Conservation (phyloP, 2,329 filamentous ascomycete species). For the Rhinocladiella mackenziei region DNA sequence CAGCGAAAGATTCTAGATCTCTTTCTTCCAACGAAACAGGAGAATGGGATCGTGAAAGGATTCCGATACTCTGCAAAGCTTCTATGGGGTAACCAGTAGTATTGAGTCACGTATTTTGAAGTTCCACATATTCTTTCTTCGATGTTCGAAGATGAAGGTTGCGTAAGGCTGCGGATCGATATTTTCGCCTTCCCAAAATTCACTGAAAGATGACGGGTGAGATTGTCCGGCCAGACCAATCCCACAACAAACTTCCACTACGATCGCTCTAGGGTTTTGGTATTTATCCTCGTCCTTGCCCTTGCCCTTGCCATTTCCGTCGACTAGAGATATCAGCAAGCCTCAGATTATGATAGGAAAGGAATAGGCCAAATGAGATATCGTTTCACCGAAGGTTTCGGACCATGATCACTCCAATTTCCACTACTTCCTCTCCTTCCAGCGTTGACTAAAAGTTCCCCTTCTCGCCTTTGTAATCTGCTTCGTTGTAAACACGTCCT, state of each 20-base stretch:
- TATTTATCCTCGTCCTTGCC: conserved; percentile 10
- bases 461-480: too few relatives aligned
- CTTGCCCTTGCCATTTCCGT: too few relatives aligned
- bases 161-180: conserved; percentile 25
- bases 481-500: too few relatives aligned
- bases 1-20: conserved; percentile 24
- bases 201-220: neutral
- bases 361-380: too few relatives aligned
- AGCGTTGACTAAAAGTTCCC: too few relatives aligned
- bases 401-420: too few relatives aligned
- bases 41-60: conserved; percentile 32
- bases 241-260: conserved; percentile 7
- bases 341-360: too few relatives aligned
- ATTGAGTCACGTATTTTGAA: too few relatives aligned
- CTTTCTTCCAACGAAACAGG: conserved; percentile 30
- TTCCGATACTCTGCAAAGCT: conserved; percentile 32
- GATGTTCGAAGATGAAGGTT: conserved; percentile 32
- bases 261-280: conserved; percentile 6
- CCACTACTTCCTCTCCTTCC: too few relatives aligned
- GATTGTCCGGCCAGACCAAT: too few relatives aligned
- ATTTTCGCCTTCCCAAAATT: neutral
- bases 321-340: too few relatives aligned
- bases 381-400: too few relatives aligned
- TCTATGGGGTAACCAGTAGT: conserved; percentile 23
- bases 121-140: neutral